A percentile compares a stretch with the other conserved stretches of the same genome.
Evolutionary conservation across 2,329 filamentous ascomycete species (phyloP).

Genomic region (Macrophomina tecta): DNA sequence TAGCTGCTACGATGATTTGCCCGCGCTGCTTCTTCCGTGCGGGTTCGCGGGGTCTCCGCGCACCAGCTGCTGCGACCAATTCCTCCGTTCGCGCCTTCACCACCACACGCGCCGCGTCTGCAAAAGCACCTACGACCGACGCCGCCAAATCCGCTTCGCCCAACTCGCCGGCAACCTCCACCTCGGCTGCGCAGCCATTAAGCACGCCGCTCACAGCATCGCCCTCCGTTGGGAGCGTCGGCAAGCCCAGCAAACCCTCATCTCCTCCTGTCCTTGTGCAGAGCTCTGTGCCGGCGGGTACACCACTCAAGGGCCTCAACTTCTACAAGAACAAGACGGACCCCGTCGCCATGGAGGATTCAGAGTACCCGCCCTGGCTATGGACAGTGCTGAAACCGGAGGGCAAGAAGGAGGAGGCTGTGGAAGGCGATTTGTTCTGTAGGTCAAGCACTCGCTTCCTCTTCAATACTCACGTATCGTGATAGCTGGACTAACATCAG

Average conservation of each 20-base stretch:
- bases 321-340: constrained; percentile 76
- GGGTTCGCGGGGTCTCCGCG: constrained; percentile 36
- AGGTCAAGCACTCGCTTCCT: constrained; percentile 48
- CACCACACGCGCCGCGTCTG: constrained; percentile 36
- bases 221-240: constrained; percentile 36
- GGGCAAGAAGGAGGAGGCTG: constrained; percentile 60
- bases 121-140: constrained; percentile 37
- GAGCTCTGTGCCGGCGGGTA: constrained; percentile 68
- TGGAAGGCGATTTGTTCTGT: constrained; percentile 80
- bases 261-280: constrained; percentile 39
- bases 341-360: constrained; percentile 74
- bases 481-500: not conserved
- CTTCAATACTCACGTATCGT: not conserved
- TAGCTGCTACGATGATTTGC: constrained; percentile 45
- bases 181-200: constrained; percentile 54
- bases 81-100: constrained; percentile 28
- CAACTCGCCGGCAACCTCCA: constrained; percentile 50
- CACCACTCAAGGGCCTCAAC: constrained; percentile 74
- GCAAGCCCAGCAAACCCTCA: constrained; percentile 39
- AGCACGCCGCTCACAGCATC: constrained; percentile 46
- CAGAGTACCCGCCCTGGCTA: constrained; percentile 80
- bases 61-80: not conserved
- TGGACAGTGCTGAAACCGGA: constrained; percentile 72
- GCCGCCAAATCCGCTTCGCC: constrained; percentile 37
- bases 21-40: constrained; percentile 44